Percentiles rank a stretch among this genome's conserved stretches.
These are phyloP conservation scores for Acacia acuminata DNA, from an alignment of 306 rosid species.

Conservation along the genomic window DNA sequence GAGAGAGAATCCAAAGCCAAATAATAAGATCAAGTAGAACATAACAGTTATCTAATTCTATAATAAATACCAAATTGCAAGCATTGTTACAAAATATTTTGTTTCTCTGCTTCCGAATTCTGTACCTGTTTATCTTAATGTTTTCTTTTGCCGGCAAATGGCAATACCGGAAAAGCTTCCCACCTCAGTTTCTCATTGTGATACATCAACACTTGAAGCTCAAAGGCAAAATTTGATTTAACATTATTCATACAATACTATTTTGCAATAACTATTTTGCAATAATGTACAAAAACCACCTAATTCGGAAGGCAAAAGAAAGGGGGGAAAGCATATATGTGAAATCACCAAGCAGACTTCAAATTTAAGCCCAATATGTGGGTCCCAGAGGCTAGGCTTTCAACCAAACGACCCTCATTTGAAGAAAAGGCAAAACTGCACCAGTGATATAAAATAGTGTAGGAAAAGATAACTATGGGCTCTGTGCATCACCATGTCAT, in stretches of 20 bases:
- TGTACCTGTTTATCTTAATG: not conserved
- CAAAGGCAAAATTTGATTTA: slow-evolving; percentile 70
- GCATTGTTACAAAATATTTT: not conserved
- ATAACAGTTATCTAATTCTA: slow-evolving; percentile 40
- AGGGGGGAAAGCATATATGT: slow-evolving; percentile 13
- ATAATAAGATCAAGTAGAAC: not conserved
- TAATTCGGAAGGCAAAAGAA: not conserved
- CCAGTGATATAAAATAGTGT: not conserved
- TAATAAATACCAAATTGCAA: slow-evolving; percentile 33
- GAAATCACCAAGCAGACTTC: slow-evolving; percentile 47
- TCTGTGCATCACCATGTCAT: slow-evolving; percentile 40
- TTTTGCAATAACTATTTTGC: slow-evolving; percentile 58
- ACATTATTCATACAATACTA: slow-evolving; percentile 52
- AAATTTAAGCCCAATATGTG: slow-evolving; percentile 40
- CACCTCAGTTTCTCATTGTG: slow-evolving; percentile 51
- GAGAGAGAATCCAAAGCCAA: no score
- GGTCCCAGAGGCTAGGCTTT: slow-evolving; percentile 43
- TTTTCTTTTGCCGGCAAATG: not conserved
- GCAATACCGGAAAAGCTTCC: not conserved
- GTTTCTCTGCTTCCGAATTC: not conserved
- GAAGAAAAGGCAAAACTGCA: slow-evolving; percentile 41
- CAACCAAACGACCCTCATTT: slow-evolving; percentile 42
- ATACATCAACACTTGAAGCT: slow-evolving; percentile 41
- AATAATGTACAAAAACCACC: slow-evolving; percentile 70
- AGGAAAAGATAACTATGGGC: not conserved